phyloP scores from a whole-genome alignment of 2,329 filamentous ascomycete genomes.

The Chaetomiaceae sp. region DNA sequence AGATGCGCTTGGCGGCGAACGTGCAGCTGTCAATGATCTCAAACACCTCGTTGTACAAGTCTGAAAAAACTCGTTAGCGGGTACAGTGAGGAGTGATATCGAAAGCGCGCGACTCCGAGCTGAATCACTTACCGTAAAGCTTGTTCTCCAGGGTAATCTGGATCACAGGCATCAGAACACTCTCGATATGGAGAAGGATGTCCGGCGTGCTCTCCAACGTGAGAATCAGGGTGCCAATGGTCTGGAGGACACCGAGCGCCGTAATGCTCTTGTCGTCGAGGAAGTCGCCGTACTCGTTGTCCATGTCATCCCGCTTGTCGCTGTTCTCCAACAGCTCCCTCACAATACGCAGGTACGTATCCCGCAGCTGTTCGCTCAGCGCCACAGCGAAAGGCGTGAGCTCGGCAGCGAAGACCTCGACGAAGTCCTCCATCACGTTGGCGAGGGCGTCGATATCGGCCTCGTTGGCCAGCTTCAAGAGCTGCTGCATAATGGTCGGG shows the following conservation, averaged over 20 bases:
- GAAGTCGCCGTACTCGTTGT: conserved; percentile 81
- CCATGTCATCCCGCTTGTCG: conserved; percentile 66
- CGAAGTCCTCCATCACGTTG: conserved; percentile 99
- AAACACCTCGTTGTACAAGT: conserved; percentile 96
- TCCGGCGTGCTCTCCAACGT: conserved; percentile 96
- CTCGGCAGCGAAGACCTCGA: conserved; percentile 96
- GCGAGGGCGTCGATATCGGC: conserved; percentile 95
- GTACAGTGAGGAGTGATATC: background rate
- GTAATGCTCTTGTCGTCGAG: conserved; percentile 98
- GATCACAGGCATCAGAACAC: conserved; percentile 94
- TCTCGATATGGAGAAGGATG: conserved; percentile 88
- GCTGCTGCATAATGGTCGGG: conserved; percentile 97
- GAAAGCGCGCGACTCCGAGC: conserved; percentile 8
- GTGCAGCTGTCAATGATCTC: conserved; percentile 99
- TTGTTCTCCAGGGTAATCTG: conserved; percentile 96
- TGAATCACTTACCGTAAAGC: conserved; percentile 64
- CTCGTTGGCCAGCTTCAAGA: conserved; percentile 94
- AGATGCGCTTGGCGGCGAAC: conserved; percentile 93
- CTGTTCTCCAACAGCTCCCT: conserved; percentile 87
- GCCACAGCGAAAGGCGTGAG: conserved; percentile 95
- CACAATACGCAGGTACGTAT: conserved; percentile 93
- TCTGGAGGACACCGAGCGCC: conserved; percentile 90
- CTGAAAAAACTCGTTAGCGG: conserved; percentile 35
- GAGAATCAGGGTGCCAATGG: conserved; percentile 92
- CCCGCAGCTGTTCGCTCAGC: conserved; percentile 87